Base-by-base conservation (phyloP, 495 filamentous ascomycete species). In the Aspergillus nanangensis region DNA sequence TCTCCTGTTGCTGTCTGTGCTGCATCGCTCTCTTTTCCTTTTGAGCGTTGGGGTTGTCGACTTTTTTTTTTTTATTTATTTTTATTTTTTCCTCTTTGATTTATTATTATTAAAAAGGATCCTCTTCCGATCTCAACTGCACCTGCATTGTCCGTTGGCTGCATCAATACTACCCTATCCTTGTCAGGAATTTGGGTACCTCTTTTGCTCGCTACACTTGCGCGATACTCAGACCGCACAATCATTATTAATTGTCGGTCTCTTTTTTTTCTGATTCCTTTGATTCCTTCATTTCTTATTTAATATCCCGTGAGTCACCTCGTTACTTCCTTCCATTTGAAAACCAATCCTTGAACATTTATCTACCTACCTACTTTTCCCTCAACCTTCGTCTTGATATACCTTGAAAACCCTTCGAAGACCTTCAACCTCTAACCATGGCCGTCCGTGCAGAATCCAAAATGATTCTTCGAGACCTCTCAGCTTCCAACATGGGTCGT, bases 401-500 rank as follows among this genome's bases (percentile, higher is more conserved):
- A 7, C 40, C 21, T 31, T 29, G 13, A 20, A 42, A 29, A 34
- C 21, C 25, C 17, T 11, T 18, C 34, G 23, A 35, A 34, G 21
- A 33, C 13, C 47, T n/a, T 41, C 47, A 19, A 33, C 29, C 17
- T 57, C 64, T 69, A 51, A 71, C 52, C 33, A 17, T 69, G 63
- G 50, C 52, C 47, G 17, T 52, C 43, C 53, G 43, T 25, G 53
- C 61, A 72, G 69, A 67, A 39, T 60, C 62, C 38, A 63, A 58
- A 41, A 80, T 80, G 77, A 76, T 78, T 50, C 60, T 69, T 40
- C 65, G 70, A 60, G 70, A 72, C 42, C 57, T 61, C 32, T 65
- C 68, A 33, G 65, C 67, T 39, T 68, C 60, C 60, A 80, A 80
- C 59, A 80, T 81, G 77, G 77, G 77, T 52, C 73, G 77, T 40